Conservation (phyloP, 805 yeast genomes). For the Teunomyces lycoperdinae region DNA sequence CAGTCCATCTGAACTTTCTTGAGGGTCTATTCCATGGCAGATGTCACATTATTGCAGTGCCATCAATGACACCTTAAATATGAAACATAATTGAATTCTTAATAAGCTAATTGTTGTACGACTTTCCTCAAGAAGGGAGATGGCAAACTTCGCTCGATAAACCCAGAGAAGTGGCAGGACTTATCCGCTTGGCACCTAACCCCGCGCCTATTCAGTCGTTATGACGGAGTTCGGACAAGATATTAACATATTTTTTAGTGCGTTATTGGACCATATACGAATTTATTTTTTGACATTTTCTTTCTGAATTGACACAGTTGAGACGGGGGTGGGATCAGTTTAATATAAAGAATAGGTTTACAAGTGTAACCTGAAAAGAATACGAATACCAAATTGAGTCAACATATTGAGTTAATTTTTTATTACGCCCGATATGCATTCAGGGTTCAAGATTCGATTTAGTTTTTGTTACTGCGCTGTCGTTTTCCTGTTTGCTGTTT, state of each 20-base stretch:
- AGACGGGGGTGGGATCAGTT: not conserved
- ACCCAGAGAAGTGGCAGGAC: not conserved
- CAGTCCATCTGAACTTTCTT: not conserved
- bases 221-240: slow-evolving; percentile 1
- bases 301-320: slow-evolving; percentile 1
- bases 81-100: not conserved
- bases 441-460: not conserved
- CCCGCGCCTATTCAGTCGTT: slow-evolving; percentile 1
- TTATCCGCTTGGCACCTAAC: not conserved
- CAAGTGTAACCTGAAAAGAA: no score
- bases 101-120: not conserved
- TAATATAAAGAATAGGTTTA: no score
- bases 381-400: no score
- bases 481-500: not conserved
- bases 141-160: not conserved
- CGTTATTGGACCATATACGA: slow-evolving; percentile 3
- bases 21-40: not conserved
- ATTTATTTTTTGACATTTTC: not conserved
- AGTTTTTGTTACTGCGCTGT: slow-evolving; percentile 3
- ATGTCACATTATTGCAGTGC: not conserved
- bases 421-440: not conserved
- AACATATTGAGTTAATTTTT: not conserved
- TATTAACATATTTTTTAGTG: slow-evolving; percentile 4
- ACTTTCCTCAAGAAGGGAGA: not conserved
- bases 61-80: not conserved